Conservation (phyloP, 306 rosid species). For the Herpetospermum pedunculosum region DNA sequence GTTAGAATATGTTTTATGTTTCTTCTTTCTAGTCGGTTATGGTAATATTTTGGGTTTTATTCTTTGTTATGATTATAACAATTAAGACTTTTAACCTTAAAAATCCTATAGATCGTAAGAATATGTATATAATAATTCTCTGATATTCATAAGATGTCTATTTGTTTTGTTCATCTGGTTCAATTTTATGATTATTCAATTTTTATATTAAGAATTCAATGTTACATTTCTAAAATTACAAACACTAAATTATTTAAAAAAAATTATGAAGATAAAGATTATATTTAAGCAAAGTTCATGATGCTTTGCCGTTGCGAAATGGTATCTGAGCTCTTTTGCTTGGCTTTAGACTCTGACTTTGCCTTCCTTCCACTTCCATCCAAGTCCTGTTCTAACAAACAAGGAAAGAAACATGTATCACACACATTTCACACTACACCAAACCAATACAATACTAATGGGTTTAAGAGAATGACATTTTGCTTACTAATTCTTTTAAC, state of each 20-base stretch:
- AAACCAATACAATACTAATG: neutral
- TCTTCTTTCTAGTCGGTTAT: neutral
- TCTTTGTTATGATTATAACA: neutral
- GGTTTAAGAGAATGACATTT: neutral
- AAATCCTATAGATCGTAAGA: neutral
- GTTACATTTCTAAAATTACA: neutral
- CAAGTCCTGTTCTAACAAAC: neutral
- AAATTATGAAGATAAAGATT: neutral
- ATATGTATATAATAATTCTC: no score
- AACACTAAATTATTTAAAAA: neutral
- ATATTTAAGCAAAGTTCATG: neutral
- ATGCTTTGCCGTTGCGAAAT: neutral
- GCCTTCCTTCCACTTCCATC: constrained; percentile 8
- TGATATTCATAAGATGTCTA: no score
- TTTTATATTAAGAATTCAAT: neutral
- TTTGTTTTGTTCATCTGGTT: neutral
- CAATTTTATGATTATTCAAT: neutral
- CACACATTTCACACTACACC: neutral
- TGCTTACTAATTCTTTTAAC: neutral
- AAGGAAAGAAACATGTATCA: neutral
- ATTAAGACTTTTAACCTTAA: neutral
- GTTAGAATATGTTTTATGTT: neutral
- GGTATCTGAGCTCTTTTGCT: neutral
- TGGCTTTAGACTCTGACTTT: neutral
- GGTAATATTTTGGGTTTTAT: neutral